phyloP scores from a whole-genome alignment of 495 filamentous ascomycete genomes.

The Cercophora samala region DNA sequence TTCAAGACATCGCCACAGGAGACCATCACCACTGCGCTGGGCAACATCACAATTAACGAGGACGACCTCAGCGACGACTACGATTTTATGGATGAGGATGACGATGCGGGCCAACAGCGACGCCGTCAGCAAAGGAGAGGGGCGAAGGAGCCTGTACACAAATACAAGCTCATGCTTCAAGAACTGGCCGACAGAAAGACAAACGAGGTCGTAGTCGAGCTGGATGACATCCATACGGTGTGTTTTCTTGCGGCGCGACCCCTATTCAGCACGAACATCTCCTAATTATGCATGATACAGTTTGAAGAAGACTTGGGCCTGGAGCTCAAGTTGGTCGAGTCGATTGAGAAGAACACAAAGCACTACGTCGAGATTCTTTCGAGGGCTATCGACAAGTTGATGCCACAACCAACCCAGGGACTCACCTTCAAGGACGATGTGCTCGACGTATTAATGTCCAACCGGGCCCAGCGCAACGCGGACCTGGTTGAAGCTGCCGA shows the following conservation, averaged over 20 bases:
- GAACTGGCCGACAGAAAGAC: slow-evolving; percentile 75
- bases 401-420: slow-evolving; percentile 76
- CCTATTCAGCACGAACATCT: neutral
- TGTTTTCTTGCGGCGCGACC: slow-evolving; percentile 19
- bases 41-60: slow-evolving; percentile 81
- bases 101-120: slow-evolving; percentile 51
- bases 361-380: slow-evolving; percentile 93
- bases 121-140: slow-evolving; percentile 38
- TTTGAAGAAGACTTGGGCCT: slow-evolving; percentile 69
- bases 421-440: slow-evolving; percentile 96
- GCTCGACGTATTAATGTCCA: slow-evolving; percentile 90
- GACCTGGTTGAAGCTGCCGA: slow-evolving; percentile 65
- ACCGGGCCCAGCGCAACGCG: slow-evolving; percentile 82
- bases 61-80: slow-evolving; percentile 90
- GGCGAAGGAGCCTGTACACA: slow-evolving; percentile 55
- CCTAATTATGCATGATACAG: slow-evolving; percentile 39
- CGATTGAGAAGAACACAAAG: slow-evolving; percentile 84
- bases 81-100: slow-evolving; percentile 88
- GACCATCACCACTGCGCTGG: slow-evolving; percentile 69
- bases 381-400: slow-evolving; percentile 77
- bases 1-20: slow-evolving; percentile 85
- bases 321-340: slow-evolving; percentile 73
- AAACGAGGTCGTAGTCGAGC: slow-evolving; percentile 74
- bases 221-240: slow-evolving; percentile 80
- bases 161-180: slow-evolving; percentile 90